These are phyloP conservation scores for Ophiostoma piceae DNA, from an alignment of 2,329 filamentous ascomycete genomes.

Conservation along the genomic window DNA sequence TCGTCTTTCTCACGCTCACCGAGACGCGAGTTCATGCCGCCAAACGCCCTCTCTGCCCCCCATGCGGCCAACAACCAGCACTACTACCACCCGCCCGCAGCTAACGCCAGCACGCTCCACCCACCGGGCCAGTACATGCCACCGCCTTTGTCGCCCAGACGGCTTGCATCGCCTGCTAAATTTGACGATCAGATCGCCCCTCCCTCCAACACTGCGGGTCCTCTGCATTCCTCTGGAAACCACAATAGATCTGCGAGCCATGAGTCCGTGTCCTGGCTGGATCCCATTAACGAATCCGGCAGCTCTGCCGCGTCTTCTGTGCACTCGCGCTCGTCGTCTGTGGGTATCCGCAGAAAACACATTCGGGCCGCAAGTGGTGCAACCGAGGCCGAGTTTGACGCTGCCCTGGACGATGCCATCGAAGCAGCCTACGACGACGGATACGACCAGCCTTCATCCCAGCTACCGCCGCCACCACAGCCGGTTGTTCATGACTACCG, in stretches of 20 bases:
- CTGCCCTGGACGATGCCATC: constrained; percentile 87
- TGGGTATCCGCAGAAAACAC: constrained; percentile 63
- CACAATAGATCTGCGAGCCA: constrained; percentile 61
- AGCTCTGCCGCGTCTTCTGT: constrained; percentile 73
- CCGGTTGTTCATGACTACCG: constrained; percentile 26
- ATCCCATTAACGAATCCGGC: constrained; percentile 86
- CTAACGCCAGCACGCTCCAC: constrained; percentile 35
- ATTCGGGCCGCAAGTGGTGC: constrained; percentile 63
- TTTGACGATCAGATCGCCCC: constrained; percentile 14
- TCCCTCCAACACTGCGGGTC: background rate
- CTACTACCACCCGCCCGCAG: constrained; percentile 27
- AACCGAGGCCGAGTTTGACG: constrained; percentile 88
- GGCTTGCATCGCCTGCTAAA: constrained; percentile 30
- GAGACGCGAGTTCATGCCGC: constrained; percentile 34
- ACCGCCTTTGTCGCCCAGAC: constrained; percentile 63
- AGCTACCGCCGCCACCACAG: background rate
- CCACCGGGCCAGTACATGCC: constrained; percentile 56
- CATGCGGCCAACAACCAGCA: background rate
- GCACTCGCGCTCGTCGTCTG: constrained; percentile 71
- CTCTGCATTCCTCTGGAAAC: background rate
- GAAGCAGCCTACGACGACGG: constrained; percentile 94
- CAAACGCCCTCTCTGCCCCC: constrained; percentile 24
- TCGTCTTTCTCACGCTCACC: constrained; percentile 52
- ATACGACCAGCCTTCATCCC: constrained; percentile 50
- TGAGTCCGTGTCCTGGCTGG: constrained; percentile 86